These are phyloP conservation scores for Colletotrichum sp. DNA, from an alignment of 2,329 filamentous ascomycete species.

Conservation along the genomic window DNA sequence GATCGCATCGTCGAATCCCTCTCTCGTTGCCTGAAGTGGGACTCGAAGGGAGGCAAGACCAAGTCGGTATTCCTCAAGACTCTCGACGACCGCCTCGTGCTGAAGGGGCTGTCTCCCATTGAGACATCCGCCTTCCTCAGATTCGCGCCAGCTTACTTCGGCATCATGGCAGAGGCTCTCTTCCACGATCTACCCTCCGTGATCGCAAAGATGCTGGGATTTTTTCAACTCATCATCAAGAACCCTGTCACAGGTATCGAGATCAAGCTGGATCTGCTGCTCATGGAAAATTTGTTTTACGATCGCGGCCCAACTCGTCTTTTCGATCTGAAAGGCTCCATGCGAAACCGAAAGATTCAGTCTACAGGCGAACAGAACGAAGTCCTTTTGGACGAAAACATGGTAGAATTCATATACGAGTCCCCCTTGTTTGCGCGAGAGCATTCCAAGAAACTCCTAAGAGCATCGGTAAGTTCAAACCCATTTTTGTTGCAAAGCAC, in stretches of 20 bases:
- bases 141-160: conserved; percentile 96
- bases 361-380: conserved; percentile 96
- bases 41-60: conserved; percentile 96
- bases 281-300: conserved; percentile 99
- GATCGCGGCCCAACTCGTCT: conserved; percentile 88
- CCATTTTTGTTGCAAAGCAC: neutral
- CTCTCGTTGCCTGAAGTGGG: conserved; percentile 95
- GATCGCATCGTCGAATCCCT: conserved; percentile 95
- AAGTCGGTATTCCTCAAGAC: conserved; percentile 98
- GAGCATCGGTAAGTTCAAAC: conserved; percentile 65
- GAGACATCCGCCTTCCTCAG: conserved; percentile 94
- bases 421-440: conserved; percentile 94
- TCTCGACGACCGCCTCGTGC: conserved; percentile 88
- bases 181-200: conserved; percentile 96
- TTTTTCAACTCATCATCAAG: conserved; percentile 97
- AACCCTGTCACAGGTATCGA: conserved; percentile 91
- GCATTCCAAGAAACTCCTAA: conserved; percentile 92
- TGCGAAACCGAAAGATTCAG: conserved; percentile 98
- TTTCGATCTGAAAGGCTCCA: conserved; percentile 96
- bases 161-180: conserved; percentile 93
- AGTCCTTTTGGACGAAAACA: conserved; percentile 95
- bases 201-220: conserved; percentile 98
- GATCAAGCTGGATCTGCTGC: conserved; percentile 89
- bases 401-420: conserved; percentile 99
- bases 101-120: conserved; percentile 88